phyloP scores from a whole-genome alignment of 139 green algal genomes.

The Chlamydomonas sp. region DNA sequence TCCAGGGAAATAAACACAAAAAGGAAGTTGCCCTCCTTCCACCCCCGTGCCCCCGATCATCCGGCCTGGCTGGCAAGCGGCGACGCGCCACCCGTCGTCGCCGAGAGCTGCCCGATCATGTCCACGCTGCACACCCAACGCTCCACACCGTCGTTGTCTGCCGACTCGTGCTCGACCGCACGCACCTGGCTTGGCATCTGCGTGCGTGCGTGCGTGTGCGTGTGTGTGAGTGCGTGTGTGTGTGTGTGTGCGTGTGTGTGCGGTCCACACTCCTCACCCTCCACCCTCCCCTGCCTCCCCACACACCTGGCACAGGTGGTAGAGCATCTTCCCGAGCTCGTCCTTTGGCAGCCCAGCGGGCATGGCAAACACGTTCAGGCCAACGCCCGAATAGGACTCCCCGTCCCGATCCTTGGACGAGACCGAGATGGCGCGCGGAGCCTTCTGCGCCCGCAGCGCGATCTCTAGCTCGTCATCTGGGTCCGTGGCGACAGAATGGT shows the following conservation, averaged over 20 bases:
- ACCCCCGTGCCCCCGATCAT: too few relatives aligned
- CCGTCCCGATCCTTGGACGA: too few relatives aligned
- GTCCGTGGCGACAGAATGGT: too few relatives aligned
- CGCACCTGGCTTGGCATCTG: neutral
- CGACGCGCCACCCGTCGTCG: too few relatives aligned
- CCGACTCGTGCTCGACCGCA: neutral
- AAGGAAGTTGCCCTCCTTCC: too few relatives aligned
- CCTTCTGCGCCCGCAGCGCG: constrained; percentile 14
- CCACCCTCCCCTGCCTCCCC: neutral
- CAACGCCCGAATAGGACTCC: too few relatives aligned
- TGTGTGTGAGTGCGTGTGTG: neutral
- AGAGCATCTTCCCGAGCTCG: constrained; percentile 12
- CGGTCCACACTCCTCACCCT: neutral
- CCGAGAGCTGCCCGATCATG: too few relatives aligned
- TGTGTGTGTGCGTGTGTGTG: neutral
- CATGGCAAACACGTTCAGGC: neutral
- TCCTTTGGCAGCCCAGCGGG: constrained; percentile 8
- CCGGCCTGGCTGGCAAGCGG: too few relatives aligned
- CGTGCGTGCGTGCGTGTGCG: neutral
- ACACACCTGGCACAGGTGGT: constrained; percentile 10
- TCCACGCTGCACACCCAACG: constrained; percentile 6
- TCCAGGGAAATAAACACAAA: too few relatives aligned
- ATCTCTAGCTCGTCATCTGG: constrained; percentile 32
- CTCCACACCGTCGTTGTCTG: neutral
- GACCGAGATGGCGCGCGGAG: neutral